Conservation (phyloP, 2,329 filamentous ascomycete species). For the Ampelomyces quisqualis region DNA sequence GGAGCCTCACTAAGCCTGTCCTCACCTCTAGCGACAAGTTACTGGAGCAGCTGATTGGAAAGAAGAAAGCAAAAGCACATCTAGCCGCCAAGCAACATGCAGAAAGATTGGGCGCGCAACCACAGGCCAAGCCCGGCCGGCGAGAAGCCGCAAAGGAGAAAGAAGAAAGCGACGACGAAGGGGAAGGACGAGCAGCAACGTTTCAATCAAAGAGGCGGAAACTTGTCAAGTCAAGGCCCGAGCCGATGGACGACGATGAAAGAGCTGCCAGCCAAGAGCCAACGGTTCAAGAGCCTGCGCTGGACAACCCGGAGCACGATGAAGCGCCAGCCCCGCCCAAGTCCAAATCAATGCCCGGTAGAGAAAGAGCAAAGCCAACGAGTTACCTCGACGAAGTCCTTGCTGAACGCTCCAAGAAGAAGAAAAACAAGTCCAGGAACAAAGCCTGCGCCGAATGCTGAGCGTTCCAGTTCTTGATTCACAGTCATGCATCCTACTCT, state of each 20-base stretch:
- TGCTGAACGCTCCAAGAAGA: constrained; percentile 53
- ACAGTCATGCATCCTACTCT: constrained; percentile 46
- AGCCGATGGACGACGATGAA: constrained; percentile 13
- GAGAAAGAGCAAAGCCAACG: constrained; percentile 41
- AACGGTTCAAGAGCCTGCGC: too few relatives aligned
- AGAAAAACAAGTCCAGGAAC: constrained; percentile 40
- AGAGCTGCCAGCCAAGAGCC: constrained; percentile 10
- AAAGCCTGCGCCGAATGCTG: not conserved
- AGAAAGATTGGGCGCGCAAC: constrained; percentile 22
- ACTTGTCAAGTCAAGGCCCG: constrained; percentile 20
- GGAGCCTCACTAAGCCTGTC: constrained; percentile 39
- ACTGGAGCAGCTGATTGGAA: constrained; percentile 47
- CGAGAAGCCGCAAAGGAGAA: constrained; percentile 15
- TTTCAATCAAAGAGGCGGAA: constrained; percentile 38
- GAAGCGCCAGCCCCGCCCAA: constrained; percentile 7
- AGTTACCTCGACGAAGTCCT: constrained; percentile 59
- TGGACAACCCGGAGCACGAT: too few relatives aligned
- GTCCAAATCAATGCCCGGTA: constrained; percentile 16
- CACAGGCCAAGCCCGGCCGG: constrained; percentile 26
- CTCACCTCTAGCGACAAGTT: constrained; percentile 47
- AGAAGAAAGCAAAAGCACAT: constrained; percentile 44
- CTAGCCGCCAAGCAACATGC: constrained; percentile 27
- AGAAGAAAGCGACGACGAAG: constrained; percentile 45
- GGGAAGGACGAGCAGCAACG: constrained; percentile 38
- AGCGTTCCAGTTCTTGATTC: too few relatives aligned